Conservation (phyloP, 805 yeast species). For the Suhomyces kilbournensis region DNA sequence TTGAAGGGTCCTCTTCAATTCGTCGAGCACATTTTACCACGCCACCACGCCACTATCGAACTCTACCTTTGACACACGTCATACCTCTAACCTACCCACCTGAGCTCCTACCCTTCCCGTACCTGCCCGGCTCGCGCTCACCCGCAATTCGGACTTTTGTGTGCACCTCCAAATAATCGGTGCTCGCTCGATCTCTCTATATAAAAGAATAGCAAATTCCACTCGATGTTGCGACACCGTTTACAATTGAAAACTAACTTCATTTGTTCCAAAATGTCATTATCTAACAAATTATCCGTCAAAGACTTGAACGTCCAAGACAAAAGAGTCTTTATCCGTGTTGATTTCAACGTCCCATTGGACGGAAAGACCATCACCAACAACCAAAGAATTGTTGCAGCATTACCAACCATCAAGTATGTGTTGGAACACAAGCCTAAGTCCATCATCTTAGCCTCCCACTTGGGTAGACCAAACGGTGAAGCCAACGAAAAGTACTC, state of each 20-base stretch:
- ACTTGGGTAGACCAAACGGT: conserved; percentile 99
- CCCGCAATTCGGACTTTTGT: conserved; percentile 5
- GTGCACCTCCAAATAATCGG: conserved; percentile 1
- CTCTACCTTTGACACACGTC: neutral
- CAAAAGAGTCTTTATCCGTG: conserved; percentile 98
- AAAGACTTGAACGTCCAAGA: conserved; percentile 81
- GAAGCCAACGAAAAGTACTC: conserved; percentile 82
- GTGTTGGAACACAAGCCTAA: conserved; percentile 90
- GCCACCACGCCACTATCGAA: conserved; percentile 1
- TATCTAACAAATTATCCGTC: conserved; percentile 89
- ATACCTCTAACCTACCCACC: neutral
- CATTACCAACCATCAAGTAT: conserved; percentile 96
- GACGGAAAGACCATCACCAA: conserved; percentile 97
- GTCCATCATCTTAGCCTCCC: conserved; percentile 91
- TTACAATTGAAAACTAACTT: neutral
- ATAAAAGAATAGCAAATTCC: neutral
- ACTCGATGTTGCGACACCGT: conserved; percentile 13
- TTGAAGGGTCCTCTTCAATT: neutral
- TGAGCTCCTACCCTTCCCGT: neutral
- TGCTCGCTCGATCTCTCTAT: neutral
- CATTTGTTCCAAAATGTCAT: conserved; percentile 60
- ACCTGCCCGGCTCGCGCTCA: conserved; percentile 2
- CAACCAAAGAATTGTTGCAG: conserved; percentile 99
- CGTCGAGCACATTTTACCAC: neutral
- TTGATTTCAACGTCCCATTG: conserved; percentile 92